Base-by-base conservation (phyloP, 176 grass and related monocot genomes). In the Zea luxurians region DNA sequence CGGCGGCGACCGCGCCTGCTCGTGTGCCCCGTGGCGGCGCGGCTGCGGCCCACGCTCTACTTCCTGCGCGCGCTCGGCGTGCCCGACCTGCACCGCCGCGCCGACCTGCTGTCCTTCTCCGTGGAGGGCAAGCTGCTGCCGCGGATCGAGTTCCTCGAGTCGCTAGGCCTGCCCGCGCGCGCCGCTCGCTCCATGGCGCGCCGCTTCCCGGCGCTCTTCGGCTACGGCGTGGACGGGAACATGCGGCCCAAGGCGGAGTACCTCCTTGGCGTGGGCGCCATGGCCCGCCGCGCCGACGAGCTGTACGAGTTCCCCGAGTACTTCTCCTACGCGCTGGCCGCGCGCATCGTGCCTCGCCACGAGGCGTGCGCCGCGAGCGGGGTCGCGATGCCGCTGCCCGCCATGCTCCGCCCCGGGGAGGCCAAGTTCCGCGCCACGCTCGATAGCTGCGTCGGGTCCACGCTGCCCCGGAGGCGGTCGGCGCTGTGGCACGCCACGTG, bases 111-210 rank as follows among this genome's bases (percentile, higher is more conserved):
- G 4, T 99, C 88, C 57, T 99, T 89, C 82, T 88, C 89, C 61
- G 96, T 99, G 9, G 96, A 99, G 80, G 96, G 88, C 17, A 99
- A 99, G 71, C 63, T 99, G 61, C 75, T 99, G 27, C 90, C 88
- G 1, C 84, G 90, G 77, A 85, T 95, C 71, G 92, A 99, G 60
- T 99, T 99, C 85, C 73, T 99, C 62, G 78, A 92, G 70, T 80
- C 71, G 21, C 82, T 91, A 0, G 96, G 88, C 13, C 87, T 95
- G 49, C 85, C 90, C 1, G 9, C 69, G 12, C 76, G 72, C 66
- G 83, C 83, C 60, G 76, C 90, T 4, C 82, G 90, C 76, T 91
- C 86, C 64, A 87, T 99, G 90, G 92, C 72, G 48, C 83, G 90
- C 65, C 83, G 90, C 74, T 99, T 99, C 79, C 92, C 92, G 2